Evolutionary conservation across 371 early-diverging fungal genomes (phyloP).

Genomic region (Umbelopsis sp.): DNA sequence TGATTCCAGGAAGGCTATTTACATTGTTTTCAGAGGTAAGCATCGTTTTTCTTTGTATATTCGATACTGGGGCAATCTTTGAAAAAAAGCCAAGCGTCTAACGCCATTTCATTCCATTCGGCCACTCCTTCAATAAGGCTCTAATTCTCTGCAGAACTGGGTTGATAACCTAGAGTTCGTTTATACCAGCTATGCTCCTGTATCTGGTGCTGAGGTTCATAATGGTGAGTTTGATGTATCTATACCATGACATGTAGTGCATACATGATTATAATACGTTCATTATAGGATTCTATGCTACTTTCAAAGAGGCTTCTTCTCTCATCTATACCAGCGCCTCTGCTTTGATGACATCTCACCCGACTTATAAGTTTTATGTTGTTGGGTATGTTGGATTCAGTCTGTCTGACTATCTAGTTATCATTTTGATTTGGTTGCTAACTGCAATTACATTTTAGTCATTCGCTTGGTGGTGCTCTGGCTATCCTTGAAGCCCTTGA

Average conservation of each 20-base stretch:
- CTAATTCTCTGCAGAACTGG: not conserved
- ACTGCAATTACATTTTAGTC: not conserved
- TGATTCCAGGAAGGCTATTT: constrained; percentile 18
- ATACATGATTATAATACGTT: not conserved
- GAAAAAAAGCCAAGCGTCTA: no score
- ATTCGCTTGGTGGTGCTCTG: constrained; percentile 23
- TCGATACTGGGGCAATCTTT: no score
- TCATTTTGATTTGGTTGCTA: no score
- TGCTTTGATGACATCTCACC: constrained; percentile 18
- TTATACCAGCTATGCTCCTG: constrained; percentile 18
- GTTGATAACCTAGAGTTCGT: constrained; percentile 20
- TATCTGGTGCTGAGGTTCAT: constrained; percentile 28
- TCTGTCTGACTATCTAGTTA: not conserved
- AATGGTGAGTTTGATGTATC: constrained; percentile 17
- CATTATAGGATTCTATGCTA: constrained; percentile 27
- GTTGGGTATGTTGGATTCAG: constrained; percentile 22
- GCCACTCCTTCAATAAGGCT: not conserved
- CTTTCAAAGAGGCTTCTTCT: constrained; percentile 23
- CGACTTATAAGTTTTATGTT: constrained; percentile 22
- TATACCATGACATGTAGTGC: not conserved
- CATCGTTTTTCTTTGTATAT: no score
- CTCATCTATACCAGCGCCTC: constrained; percentile 15
- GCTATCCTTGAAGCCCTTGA: constrained; percentile 22
- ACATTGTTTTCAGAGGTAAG: constrained; percentile 23
- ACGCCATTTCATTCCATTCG: no score